Conservation (phyloP, 2,329 filamentous ascomycete genomes). For the Didymella sp. region DNA sequence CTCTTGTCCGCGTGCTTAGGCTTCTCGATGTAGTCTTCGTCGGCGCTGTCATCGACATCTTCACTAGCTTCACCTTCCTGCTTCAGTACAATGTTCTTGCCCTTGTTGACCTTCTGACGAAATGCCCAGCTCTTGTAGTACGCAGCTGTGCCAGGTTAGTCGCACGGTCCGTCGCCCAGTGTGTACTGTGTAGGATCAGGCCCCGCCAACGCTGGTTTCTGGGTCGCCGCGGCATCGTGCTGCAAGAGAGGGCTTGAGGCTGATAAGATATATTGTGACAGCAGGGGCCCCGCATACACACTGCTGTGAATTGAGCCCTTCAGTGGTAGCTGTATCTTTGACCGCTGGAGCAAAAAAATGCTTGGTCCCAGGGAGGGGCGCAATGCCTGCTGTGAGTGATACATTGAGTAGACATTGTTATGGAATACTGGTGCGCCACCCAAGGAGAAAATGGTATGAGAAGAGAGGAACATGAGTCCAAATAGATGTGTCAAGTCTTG, state of each 20-base stretch:
- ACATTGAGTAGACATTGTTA: background rate
- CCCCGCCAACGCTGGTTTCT: no score
- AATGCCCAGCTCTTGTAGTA: slow-evolving; percentile 22
- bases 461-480: no score
- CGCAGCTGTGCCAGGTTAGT: slow-evolving; percentile 11
- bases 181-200: background rate
- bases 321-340: background rate
- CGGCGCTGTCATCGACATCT: background rate
- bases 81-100: background rate
- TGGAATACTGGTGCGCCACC: background rate
- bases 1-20: background rate
- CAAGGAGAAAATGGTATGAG: background rate
- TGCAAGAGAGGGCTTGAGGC: background rate
- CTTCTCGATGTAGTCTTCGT: background rate
- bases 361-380: background rate
- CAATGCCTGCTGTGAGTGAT: no score
- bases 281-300: background rate
- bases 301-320: background rate
- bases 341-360: background rate
- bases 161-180: background rate
- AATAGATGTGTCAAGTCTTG: background rate
- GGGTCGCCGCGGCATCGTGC: background rate
- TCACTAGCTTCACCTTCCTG: background rate
- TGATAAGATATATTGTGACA: background rate
- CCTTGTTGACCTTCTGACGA: slow-evolving; percentile 4